A percentile compares a stretch with the other conserved stretches of the same genome.
These are phyloP conservation scores for Aspergillus thermomutatus DNA, from an alignment of 2,329 filamentous ascomycete genomes.

Conservation along the genomic window DNA sequence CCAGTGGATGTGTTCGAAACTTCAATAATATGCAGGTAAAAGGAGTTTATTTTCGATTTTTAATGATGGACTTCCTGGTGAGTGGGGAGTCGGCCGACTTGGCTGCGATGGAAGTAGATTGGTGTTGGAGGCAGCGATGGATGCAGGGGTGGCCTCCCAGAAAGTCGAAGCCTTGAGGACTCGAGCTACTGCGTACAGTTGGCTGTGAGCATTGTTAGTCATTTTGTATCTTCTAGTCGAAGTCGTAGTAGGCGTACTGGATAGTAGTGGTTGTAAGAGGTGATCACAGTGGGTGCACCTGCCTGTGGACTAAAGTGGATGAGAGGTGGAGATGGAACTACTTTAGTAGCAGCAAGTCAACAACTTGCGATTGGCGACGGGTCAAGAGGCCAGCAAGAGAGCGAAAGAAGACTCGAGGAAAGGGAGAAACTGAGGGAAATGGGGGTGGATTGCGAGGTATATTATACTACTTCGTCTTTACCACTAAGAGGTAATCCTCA, in stretches of 20 bases:
- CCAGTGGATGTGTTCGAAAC: not conserved
- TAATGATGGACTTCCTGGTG: constrained; percentile 4
- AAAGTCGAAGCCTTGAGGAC: not conserved
- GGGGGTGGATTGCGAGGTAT: not conserved
- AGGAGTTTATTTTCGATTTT: not conserved
- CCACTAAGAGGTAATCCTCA: too few relatives aligned
- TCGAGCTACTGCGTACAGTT: not conserved
- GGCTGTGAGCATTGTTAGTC: not conserved
- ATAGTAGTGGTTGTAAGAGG: not conserved
- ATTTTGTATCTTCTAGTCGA: not conserved
- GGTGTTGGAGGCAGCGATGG: constrained; percentile 2
- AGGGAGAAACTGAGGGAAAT: not conserved
- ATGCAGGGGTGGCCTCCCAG: not conserved
- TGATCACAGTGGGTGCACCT: not conserved
- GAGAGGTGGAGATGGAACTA: not conserved
- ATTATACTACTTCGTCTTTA: not conserved
- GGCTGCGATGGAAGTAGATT: constrained; percentile 4
- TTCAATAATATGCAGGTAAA: not conserved
- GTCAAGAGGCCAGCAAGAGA: not conserved
- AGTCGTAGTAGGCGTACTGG: not conserved
- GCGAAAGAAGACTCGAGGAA: not conserved
- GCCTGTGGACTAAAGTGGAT: not conserved
- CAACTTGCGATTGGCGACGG: not conserved
- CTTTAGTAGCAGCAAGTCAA: not conserved
- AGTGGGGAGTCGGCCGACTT: constrained; percentile 9